phyloP scores from a whole-genome alignment of 2,329 filamentous ascomycete genomes.

The Fusarium tricinctum region DNA sequence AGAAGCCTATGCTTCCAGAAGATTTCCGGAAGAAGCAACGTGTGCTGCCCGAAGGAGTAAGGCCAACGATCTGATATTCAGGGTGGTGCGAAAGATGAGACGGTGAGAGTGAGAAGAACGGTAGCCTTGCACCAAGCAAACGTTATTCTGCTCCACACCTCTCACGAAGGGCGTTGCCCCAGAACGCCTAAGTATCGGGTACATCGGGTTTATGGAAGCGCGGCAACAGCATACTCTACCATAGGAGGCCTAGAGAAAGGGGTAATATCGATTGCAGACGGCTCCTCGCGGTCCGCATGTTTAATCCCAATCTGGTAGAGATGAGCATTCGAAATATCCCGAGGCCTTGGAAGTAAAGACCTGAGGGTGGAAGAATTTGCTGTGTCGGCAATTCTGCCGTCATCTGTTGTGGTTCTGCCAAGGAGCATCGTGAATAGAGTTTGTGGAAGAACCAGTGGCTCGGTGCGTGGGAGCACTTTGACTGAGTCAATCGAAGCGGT shows the following conservation, averaged over 20 bases:
- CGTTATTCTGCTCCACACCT: conserved; percentile 26
- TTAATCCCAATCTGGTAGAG: conserved; percentile 32
- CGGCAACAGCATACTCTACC: neutral
- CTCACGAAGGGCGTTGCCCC: conserved; percentile 28
- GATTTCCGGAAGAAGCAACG: conserved; percentile 42
- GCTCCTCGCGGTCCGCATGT: conserved; percentile 13
- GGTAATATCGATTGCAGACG: conserved; percentile 22
- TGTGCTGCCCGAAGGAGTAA: conserved; percentile 16
- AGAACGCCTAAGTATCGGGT: conserved; percentile 40
- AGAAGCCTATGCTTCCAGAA: conserved; percentile 43
- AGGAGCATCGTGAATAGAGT: conserved; percentile 36
- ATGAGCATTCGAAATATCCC: conserved; percentile 26
- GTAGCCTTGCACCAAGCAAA: conserved; percentile 38
- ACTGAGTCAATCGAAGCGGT: conserved; percentile 19
- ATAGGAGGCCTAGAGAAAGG: conserved; percentile 33
- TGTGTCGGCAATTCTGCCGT: conserved; percentile 18
- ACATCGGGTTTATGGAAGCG: conserved; percentile 21
- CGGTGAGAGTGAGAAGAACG: conserved; percentile 17
- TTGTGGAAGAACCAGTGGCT: conserved; percentile 41
- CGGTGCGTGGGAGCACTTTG: conserved; percentile 33
- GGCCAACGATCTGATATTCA: conserved; percentile 13
- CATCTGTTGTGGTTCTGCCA: conserved; percentile 37
- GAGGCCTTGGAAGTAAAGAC: conserved; percentile 30
- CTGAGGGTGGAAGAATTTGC: conserved; percentile 31
- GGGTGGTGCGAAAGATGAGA: conserved; percentile 16